A percentile compares a stretch with the other conserved stretches of the same genome.
phyloP scores from a whole-genome alignment of 176 grass and related monocot species.

The Triticum urartu region DNA sequence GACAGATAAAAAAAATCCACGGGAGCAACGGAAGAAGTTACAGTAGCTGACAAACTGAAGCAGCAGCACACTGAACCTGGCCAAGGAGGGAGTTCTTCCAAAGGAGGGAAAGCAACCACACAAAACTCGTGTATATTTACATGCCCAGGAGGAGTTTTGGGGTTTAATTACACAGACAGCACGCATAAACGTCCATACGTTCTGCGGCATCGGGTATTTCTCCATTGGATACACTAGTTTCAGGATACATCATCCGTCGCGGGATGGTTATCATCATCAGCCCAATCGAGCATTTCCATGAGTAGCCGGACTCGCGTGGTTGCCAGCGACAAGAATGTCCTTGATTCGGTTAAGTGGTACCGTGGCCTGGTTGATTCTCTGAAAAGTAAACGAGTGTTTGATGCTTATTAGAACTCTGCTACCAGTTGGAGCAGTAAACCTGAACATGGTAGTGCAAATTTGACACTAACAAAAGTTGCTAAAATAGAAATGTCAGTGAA shows the following conservation, averaged over 20 bases:
- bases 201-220: background rate
- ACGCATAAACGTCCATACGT: slow-evolving; percentile 15
- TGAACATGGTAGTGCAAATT: background rate
- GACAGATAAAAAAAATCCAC: no score
- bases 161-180: slow-evolving; percentile 6
- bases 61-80: background rate
- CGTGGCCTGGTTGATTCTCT: slow-evolving; percentile 38
- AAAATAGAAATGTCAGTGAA: background rate
- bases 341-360: slow-evolving; percentile 55
- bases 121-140: slow-evolving; percentile 31
- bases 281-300: slow-evolving; percentile 42
- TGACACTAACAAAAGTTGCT: background rate
- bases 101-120: background rate
- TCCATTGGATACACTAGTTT: background rate
- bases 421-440: slow-evolving; percentile 31
- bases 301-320: slow-evolving; percentile 14
- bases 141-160: background rate
- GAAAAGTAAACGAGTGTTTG: slow-evolving; percentile 28
- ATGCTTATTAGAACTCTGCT: background rate
- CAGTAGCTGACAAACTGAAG: background rate
- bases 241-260: background rate
- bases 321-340: slow-evolving; percentile 45
- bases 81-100: background rate
- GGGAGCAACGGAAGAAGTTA: background rate
- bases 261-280: background rate